These are phyloP conservation scores for Tilletia walkeri DNA, from an alignment of 1,284 basidiomycete species.

Conservation along the genomic window DNA sequence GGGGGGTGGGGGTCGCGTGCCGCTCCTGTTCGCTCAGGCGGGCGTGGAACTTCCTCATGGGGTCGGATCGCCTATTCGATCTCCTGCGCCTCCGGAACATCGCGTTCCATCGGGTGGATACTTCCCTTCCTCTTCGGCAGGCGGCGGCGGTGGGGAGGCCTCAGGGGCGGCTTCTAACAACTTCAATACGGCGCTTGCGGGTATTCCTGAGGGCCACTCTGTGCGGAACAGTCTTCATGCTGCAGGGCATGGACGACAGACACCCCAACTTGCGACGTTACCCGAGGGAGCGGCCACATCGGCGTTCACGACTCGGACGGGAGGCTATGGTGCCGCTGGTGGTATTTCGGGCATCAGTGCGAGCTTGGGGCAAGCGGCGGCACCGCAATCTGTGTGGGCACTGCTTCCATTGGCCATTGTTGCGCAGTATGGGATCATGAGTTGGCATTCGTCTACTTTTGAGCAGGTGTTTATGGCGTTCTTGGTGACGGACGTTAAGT, in stretches of 20 bases:
- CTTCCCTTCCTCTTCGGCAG: conserved; percentile 1
- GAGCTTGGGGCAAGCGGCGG: neutral
- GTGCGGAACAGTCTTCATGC: conserved; percentile 14
- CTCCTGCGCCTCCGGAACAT: no score
- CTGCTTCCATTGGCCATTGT: conserved; percentile 51
- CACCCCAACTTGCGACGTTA: conserved; percentile 17
- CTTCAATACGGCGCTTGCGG: conserved; percentile 45
- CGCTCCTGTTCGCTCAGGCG: conserved; percentile 44
- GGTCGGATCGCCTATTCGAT: conserved; percentile 22
- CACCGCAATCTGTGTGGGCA: conserved; percentile 31
- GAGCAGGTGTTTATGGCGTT: conserved; percentile 56
- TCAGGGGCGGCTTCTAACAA: neutral
- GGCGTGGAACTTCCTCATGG: conserved; percentile 34
- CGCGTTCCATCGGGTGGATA: neutral
- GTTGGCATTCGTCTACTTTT: conserved; percentile 54
- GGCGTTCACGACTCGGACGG: conserved; percentile 21
- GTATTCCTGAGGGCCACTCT: conserved; percentile 36
- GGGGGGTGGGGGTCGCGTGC: conserved; percentile 29
- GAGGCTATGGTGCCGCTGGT: neutral
- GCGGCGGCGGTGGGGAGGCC: neutral
- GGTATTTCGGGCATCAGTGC: conserved; percentile 15
- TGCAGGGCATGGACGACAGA: conserved; percentile 19
- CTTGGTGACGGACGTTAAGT: conserved; percentile 50
- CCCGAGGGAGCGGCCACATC: conserved; percentile 17
- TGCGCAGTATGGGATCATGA: conserved; percentile 51